Base-by-base conservation (phyloP, 2,329 filamentous ascomycete genomes). In the Huntiella moniliformis region DNA sequence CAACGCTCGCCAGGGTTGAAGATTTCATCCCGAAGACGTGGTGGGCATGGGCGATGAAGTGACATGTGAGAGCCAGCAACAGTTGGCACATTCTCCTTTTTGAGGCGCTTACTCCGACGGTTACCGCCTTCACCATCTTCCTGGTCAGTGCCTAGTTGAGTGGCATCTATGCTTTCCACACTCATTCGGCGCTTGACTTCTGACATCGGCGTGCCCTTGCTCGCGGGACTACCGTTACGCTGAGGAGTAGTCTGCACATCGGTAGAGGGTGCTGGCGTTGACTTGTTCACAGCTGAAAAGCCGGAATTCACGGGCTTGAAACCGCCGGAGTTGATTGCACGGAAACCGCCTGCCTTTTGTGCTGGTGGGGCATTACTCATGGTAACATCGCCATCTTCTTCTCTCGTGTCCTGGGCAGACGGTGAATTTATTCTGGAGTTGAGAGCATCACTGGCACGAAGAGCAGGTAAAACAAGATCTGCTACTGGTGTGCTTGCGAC, bases 31-130 rank as follows among this genome's bases (percentile, higher is more conserved):
- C 72, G 67, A 49, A 77, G 67, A 51, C 75, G 73, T 13, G 79
- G 83, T 12, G 79, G 78, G 18, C 82, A 79, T 47, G 88, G 84
- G 45, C 88, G 82, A 57, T 93, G 86, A 56, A 88, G 75, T 51
- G 84, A 91, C 86, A 96, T 96, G 63, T 96, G 86, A 44, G 88
- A 96, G 46, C 91, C 91, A 52, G 86, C 86, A 53, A 98, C 85
- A 32, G 84, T 94, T 38, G 88, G 85, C 33, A 79, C 73, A 38
- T 68, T 66, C 61, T 76, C 73, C 49, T 92, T 94, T 61, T 91
- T 93, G 10, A 94, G 68, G 38, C 91, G 77, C 65, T 98, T 98
- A 61, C 87, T 95, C 48, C 88, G 78, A 51, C 91, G 75, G 52
- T 81, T 84, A 51, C 73, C 73, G 53, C 66, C 67, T 42, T 85